A percentile compares a stretch with the other conserved stretches of the same genome.
Evolutionary conservation across 805 yeast genomes (phyloP).

Genomic region (Pichia sporocuriosa): DNA sequence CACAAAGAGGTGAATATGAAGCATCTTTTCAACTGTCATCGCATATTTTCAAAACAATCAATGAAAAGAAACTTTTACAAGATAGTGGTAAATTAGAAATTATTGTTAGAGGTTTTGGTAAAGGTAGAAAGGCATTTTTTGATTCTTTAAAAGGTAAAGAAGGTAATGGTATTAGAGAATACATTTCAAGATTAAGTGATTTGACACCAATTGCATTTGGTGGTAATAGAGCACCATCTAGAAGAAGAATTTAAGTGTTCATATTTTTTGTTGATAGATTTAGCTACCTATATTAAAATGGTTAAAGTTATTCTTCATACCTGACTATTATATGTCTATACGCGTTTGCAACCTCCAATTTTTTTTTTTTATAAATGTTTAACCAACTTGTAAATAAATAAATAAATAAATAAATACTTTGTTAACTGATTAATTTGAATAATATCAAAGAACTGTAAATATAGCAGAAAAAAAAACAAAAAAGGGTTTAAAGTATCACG

Average conservation of each 20-base stretch:
- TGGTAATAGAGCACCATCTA: constrained; percentile 81
- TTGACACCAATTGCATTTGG: constrained; percentile 83
- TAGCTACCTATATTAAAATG: not conserved
- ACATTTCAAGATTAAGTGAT: constrained; percentile 67
- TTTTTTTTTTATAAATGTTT: no score
- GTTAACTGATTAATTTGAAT: no score
- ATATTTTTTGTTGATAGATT: not conserved
- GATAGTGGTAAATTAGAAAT: constrained; percentile 59
- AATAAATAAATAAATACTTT: no score
- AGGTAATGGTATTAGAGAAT: constrained; percentile 62
- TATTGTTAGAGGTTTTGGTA: constrained; percentile 75
- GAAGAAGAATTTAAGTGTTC: constrained; percentile 49
- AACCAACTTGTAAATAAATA: no score
- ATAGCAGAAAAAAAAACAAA: no score
- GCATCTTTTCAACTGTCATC: constrained; percentile 83
- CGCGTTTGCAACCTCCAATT: no score
- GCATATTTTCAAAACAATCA: constrained; percentile 60
- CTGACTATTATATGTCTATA: no score
- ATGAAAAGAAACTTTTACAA: constrained; percentile 40
- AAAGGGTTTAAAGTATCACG: no score
- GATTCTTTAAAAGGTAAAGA: constrained; percentile 86
- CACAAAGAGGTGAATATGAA: constrained; percentile 88
- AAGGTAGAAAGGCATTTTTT: constrained; percentile 81
- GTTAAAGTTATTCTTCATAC: no score
- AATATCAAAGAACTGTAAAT: no score